Percentiles rank a stretch among this genome's conserved stretches.
These are phyloP conservation scores for Coemansia sp. DNA, from an alignment of 192 early-diverging fungal species.

Conservation along the genomic window DNA sequence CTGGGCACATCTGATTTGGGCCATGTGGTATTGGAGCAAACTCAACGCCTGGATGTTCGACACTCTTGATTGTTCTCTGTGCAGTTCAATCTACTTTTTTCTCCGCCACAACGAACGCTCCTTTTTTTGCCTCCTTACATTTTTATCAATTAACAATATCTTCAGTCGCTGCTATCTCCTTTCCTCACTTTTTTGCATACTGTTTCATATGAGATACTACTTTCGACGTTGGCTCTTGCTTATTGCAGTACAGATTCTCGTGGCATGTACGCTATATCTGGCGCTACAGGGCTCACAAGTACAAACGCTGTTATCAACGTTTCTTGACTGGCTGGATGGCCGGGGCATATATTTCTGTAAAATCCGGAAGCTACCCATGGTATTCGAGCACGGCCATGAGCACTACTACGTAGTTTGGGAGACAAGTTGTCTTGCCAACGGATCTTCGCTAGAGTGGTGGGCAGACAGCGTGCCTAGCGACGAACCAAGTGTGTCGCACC, in stretches of 20 bases:
- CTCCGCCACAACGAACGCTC: not conserved
- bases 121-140: not conserved
- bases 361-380: conserved; percentile 36
- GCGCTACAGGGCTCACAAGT: conserved; percentile 8
- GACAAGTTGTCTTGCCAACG: conserved; percentile 26
- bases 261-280: conserved; percentile 13
- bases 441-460: conserved; percentile 45
- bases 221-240: conserved; percentile 33
- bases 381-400: conserved; percentile 42
- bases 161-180: not conserved
- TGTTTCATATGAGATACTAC: conserved; percentile 26
- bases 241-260: not conserved
- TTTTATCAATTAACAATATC: not conserved
- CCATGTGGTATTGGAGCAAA: not conserved
- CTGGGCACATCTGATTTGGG: not conserved
- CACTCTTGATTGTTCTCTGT: not conserved
- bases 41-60: not conserved
- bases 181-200: not conserved
- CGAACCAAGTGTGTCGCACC: not conserved
- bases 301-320: conserved; percentile 12
- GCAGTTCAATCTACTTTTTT: not conserved
- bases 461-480: not conserved
- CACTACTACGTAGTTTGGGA: conserved; percentile 53
- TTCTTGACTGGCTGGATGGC: conserved; percentile 22
- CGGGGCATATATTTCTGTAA: conserved; percentile 28